Percentiles rank a stretch among this genome's conserved stretches.
Evolutionary conservation across 2,329 filamentous ascomycete genomes (phyloP).

Genomic region (Ceratocystis colombiana): DNA sequence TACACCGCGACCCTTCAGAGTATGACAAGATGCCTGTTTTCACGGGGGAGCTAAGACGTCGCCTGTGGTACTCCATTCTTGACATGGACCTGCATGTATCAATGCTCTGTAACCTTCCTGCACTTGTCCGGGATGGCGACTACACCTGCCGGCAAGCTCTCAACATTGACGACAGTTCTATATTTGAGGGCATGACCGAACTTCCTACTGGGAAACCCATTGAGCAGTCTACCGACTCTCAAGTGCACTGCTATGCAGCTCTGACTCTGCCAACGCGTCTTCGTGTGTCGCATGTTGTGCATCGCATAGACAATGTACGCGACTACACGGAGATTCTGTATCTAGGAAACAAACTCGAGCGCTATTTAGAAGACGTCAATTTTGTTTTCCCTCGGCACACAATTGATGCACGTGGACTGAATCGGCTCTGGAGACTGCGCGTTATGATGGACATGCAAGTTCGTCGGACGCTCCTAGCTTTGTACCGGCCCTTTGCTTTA

Average conservation of each 20-base stretch:
- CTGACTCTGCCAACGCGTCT: slow-evolving; percentile 42
- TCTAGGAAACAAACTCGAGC: slow-evolving; percentile 44
- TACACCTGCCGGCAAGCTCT: slow-evolving; percentile 44
- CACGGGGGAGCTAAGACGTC: slow-evolving; percentile 44
- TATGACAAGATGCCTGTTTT: slow-evolving; percentile 43
- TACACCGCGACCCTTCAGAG: slow-evolving; percentile 48
- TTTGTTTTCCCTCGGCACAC: slow-evolving; percentile 42
- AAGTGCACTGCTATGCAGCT: slow-evolving; percentile 46
- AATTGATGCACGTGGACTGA: slow-evolving; percentile 37
- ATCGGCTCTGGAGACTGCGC: slow-evolving; percentile 43
- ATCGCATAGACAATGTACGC: slow-evolving; percentile 43
- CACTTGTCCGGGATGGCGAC: slow-evolving; percentile 43
- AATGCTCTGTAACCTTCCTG: slow-evolving; percentile 43
- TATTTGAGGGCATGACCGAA: slow-evolving; percentile 40
- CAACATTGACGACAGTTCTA: slow-evolving; percentile 44
- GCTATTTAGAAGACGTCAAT: slow-evolving; percentile 46
- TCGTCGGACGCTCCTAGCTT: slow-evolving; percentile 41
- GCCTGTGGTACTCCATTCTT: slow-evolving; percentile 47
- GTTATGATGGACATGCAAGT: slow-evolving; percentile 47
- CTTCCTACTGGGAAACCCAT: slow-evolving; percentile 42
- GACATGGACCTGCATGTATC: slow-evolving; percentile 49
- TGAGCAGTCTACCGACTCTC: slow-evolving; percentile 44
- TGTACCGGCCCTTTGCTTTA: slow-evolving; percentile 47
- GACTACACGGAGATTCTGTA: slow-evolving; percentile 46
- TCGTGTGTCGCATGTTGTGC: slow-evolving; percentile 42